phyloP scores from a whole-genome alignment of 208 protist species.

The Vickermania spadyakhi region DNA sequence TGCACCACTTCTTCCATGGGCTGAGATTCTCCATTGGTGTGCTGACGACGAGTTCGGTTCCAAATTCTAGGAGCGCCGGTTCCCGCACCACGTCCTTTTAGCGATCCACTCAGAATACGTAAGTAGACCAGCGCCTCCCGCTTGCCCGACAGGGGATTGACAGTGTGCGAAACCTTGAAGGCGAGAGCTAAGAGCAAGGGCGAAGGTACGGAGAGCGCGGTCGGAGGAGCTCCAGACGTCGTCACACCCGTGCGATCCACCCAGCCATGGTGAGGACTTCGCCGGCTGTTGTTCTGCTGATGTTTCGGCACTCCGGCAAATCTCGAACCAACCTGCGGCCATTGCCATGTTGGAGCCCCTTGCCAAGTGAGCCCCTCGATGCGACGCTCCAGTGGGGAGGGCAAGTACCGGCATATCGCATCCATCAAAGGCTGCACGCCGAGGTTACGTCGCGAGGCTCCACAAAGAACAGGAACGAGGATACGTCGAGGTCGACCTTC shows the following conservation, averaged over 20 bases:
- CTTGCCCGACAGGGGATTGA: conserved; percentile 41
- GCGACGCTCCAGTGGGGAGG: conserved; percentile 83
- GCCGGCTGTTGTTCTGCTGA: too few species aligned
- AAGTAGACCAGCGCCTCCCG: conserved; percentile 85
- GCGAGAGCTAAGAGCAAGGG: conserved; percentile 61
- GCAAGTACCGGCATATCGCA: conserved; percentile 84
- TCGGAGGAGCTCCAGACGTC: conserved; percentile 18
- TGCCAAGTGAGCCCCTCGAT: conserved; percentile 31
- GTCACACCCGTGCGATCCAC: too few species aligned
- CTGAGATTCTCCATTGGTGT: too few species aligned
- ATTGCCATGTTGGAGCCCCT: conserved; percentile 33
- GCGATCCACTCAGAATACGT: conserved; percentile 91
- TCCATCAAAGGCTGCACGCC: conserved; percentile 92
- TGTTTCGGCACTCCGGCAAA: too few species aligned
- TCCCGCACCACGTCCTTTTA: conserved; percentile 59
- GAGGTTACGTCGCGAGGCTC: conserved; percentile 82
- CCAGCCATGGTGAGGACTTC: too few species aligned
- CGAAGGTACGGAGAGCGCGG: background rate
- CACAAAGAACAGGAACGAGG: conserved; percentile 84
- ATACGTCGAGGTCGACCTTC: conserved; percentile 8
- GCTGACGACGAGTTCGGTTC: background rate
- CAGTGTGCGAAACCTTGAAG: conserved; percentile 88
- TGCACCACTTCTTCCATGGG: conserved; percentile 40
- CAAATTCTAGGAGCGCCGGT: background rate
- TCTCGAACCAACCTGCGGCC: conserved; percentile 16